Evolutionary conservation across 2,329 filamentous ascomycete genomes (phyloP).

Genomic region (Talaromyces piceae): DNA sequence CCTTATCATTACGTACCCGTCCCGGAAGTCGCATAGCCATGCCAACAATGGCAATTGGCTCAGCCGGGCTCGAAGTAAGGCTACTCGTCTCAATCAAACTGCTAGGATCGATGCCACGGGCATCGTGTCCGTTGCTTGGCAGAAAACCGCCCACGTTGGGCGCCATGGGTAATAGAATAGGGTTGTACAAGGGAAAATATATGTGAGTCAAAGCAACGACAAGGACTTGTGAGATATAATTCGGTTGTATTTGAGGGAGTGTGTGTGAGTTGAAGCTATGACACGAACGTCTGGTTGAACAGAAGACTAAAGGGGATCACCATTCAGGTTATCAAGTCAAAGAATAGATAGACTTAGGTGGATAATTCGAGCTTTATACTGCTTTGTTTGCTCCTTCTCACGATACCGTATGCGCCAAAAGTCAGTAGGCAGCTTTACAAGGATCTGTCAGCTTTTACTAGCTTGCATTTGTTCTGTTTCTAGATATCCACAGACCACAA

Average conservation of each 20-base stretch:
- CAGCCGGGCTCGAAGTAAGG: neutral
- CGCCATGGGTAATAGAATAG: neutral
- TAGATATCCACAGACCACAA: neutral
- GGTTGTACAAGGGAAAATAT: neutral
- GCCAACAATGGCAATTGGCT: constrained; percentile 7
- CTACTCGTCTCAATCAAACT: neutral
- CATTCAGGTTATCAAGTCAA: neutral
- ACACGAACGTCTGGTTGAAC: neutral
- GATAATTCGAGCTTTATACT: neutral
- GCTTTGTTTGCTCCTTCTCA: neutral
- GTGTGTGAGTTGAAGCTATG: neutral
- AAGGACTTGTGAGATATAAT: neutral
- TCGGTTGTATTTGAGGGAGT: too few species aligned
- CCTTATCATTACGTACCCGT: constrained; percentile 4
- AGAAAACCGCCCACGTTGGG: neutral
- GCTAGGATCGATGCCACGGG: neutral
- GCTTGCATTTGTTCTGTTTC: neutral
- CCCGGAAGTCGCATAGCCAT: constrained; percentile 12
- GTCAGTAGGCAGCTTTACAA: neutral
- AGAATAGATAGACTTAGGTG: neutral
- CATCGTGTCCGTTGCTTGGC: neutral
- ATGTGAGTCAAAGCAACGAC: too few species aligned
- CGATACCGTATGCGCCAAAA: neutral
- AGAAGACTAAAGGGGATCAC: neutral
- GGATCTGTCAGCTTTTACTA: neutral